Percentiles rank a stretch among this genome's conserved stretches.
phyloP scores from a whole-genome alignment of 345 rosid species.

The Citrus australasica region DNA sequence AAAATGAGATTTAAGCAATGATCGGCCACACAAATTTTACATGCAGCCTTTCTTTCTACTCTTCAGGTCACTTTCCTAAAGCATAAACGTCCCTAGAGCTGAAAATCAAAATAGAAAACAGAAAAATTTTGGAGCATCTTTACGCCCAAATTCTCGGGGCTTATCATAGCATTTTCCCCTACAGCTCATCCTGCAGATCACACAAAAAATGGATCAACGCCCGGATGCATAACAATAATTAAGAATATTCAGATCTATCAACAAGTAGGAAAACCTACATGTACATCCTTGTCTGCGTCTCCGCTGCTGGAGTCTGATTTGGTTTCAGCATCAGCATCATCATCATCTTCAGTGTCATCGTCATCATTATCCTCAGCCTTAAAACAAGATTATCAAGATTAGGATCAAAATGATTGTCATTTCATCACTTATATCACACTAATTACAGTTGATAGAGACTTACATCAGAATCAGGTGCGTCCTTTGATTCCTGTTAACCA shows the following conservation, averaged over 20 bases:
- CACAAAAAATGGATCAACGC: background rate
- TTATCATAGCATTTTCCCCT: conserved; percentile 21
- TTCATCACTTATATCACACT: background rate
- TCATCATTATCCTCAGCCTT: conserved; percentile 74
- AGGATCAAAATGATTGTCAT: background rate
- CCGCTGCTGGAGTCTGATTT: conserved; percentile 38
- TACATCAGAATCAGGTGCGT: conserved; percentile 76
- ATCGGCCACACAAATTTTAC: background rate
- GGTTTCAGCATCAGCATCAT: conserved; percentile 43
- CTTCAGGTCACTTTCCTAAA: background rate
- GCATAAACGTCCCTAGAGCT: conserved; percentile 13
- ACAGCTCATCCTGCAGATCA: conserved; percentile 74
- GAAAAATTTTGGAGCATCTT: conserved; percentile 1
- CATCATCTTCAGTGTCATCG: conserved; percentile 37
- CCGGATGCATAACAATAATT: background rate
- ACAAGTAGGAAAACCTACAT: conserved; percentile 24
- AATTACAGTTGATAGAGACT: conserved; percentile 13
- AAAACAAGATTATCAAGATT: background rate
- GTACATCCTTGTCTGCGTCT: conserved; percentile 29
- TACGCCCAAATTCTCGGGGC: background rate
- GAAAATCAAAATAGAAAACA: background rate
- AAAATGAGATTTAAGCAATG: background rate
- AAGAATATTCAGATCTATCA: background rate
- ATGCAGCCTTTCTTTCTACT: conserved; percentile 6
- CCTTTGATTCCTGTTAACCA: conserved; percentile 61